Conservation (phyloP, 306 rosid species). For the Heteromeles arbutifolia region DNA sequence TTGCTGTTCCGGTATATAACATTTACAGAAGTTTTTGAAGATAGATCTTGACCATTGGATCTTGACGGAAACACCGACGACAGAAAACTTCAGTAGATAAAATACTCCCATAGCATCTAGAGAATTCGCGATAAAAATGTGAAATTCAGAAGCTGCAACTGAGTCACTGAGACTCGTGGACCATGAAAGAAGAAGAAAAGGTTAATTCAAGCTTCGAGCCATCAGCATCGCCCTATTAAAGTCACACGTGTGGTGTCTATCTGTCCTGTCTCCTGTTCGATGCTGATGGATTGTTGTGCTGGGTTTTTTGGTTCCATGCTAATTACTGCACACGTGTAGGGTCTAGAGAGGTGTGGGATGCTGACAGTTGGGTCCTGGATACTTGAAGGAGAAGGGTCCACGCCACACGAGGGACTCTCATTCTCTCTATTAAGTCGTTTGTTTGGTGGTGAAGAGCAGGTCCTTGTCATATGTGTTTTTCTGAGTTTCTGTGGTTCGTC, state of each 20-base stretch:
- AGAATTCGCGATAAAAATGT: background rate
- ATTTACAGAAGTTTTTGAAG: background rate
- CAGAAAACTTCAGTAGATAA: background rate
- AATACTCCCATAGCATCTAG: background rate
- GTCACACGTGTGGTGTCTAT: conserved; percentile 34
- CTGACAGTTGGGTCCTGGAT: conserved; percentile 5
- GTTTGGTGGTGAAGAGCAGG: conserved; percentile 14
- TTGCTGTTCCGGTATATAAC: background rate
- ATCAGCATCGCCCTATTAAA: background rate
- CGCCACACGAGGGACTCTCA: conserved; percentile 20
- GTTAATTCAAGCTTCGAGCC: background rate
- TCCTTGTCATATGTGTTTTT: conserved; percentile 4
- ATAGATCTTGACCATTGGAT: background rate
- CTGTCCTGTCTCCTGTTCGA: background rate
- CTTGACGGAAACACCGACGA: too few species aligned
- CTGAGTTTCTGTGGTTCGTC: conserved; percentile 6
- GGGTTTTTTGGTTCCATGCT: background rate
- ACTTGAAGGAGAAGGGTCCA: conserved; percentile 5
- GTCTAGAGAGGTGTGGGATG: conserved; percentile 1
- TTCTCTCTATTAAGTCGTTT: background rate
- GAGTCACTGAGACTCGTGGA: background rate
- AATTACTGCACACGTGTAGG: conserved; percentile 13
- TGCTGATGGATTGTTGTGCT: background rate
- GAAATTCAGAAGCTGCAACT: background rate
- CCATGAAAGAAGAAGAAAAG: background rate